phyloP scores from a whole-genome alignment of 805 yeast species.

The Clavispora santaluciae region DNA sequence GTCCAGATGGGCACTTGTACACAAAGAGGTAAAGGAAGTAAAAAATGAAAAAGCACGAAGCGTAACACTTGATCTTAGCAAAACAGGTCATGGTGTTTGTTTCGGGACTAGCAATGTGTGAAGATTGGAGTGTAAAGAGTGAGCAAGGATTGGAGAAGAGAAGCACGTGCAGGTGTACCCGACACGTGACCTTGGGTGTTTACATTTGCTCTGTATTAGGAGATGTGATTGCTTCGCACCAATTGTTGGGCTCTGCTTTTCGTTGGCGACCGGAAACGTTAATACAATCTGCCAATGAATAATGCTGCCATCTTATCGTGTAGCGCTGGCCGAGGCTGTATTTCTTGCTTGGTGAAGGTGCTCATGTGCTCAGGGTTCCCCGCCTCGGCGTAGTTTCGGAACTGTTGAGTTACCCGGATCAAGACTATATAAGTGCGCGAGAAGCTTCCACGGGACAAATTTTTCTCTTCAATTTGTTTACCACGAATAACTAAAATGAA shows the following conservation, averaged over 20 bases:
- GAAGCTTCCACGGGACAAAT: neutral
- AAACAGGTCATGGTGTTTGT: constrained; percentile 9
- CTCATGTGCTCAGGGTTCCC: too few relatives aligned
- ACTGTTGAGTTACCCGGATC: constrained; percentile 18
- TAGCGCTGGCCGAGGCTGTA: too few relatives aligned
- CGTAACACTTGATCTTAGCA: constrained; percentile 17
- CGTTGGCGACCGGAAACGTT: too few relatives aligned
- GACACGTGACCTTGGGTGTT: neutral
- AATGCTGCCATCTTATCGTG: too few relatives aligned
- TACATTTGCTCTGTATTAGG: neutral
- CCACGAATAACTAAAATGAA: constrained; percentile 29
- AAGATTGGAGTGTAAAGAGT: neutral
- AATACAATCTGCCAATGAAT: too few relatives aligned
- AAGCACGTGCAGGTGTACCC: constrained; percentile 3
- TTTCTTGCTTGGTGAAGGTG: too few relatives aligned
- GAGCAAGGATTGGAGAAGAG: constrained; percentile 1
- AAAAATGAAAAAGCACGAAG: constrained; percentile 23
- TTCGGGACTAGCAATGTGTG: neutral
- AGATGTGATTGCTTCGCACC: constrained; percentile 3
- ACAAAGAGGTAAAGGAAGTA: constrained; percentile 35
- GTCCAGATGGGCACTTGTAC: constrained; percentile 34
- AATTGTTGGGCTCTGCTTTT: constrained; percentile 3
- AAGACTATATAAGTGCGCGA: constrained; percentile 1
- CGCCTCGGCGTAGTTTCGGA: too few relatives aligned
- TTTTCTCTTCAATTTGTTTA: constrained; percentile 20